Evolutionary conservation across 768 basidiomycete species (phyloP).

Genomic region (Cyathus striatus): DNA sequence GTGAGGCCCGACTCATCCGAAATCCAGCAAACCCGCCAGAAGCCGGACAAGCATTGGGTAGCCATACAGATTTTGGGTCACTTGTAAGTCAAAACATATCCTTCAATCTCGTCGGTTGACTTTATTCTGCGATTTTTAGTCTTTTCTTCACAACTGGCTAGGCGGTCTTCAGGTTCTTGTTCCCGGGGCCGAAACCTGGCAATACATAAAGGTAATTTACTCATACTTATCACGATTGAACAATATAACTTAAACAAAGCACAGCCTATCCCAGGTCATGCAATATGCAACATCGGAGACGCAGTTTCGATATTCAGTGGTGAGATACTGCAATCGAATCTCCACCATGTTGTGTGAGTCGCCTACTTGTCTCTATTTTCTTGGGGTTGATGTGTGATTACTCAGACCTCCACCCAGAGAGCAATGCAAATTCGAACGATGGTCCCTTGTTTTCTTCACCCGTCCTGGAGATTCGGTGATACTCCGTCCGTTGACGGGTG

Average conservation of each 20-base stretch:
- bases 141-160: constrained; percentile 64
- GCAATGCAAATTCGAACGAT: constrained; percentile 43
- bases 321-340: constrained; percentile 57
- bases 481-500: constrained; percentile 38
- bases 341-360: constrained; percentile 57
- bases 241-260: not conserved
- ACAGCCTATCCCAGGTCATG: constrained; percentile 49
- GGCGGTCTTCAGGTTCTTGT: constrained; percentile 68
- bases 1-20: constrained; percentile 52
- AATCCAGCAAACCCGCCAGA: constrained; percentile 33
- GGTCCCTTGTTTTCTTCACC: constrained; percentile 60
- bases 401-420: constrained; percentile 42
- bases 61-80: constrained; percentile 73
- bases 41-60: constrained; percentile 45
- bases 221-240: not conserved
- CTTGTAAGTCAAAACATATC: constrained; percentile 38
- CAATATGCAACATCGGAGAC: constrained; percentile 61
- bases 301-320: constrained; percentile 59
- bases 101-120: constrained; percentile 25
- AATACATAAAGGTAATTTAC: constrained; percentile 54
- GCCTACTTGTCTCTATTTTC: not conserved
- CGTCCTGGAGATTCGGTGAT: constrained; percentile 44
- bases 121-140: constrained; percentile 35
- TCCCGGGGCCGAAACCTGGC: constrained; percentile 58
- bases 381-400: not conserved